Evolutionary conservation across 805 yeast species (phyloP).

Genomic region (Candida sanyiensis): DNA sequence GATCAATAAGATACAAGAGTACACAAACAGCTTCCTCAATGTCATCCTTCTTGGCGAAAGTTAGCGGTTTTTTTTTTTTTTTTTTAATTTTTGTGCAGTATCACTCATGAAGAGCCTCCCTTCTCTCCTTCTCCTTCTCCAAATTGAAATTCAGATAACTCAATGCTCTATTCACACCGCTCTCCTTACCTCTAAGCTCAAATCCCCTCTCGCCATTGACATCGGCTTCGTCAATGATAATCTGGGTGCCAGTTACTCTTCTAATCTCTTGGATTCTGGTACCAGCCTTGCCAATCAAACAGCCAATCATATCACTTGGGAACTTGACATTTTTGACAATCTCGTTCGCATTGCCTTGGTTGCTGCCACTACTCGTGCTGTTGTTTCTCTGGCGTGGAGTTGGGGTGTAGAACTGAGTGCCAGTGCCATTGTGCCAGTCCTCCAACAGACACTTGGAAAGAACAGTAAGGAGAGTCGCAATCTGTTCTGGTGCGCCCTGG

Average conservation of each 20-base stretch:
- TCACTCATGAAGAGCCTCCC: constrained; percentile 26
- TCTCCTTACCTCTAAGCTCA: constrained; percentile 55
- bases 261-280: constrained; percentile 82
- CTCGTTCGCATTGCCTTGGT: constrained; percentile 19
- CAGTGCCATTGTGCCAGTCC: constrained; percentile 62
- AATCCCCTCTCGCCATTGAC: constrained; percentile 61
- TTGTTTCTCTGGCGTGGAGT: constrained; percentile 17
- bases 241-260: constrained; percentile 69
- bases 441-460: constrained; percentile 69
- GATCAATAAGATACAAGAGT: neutral
- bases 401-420: constrained; percentile 61
- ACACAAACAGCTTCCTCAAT: neutral
- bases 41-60: neutral
- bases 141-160: constrained; percentile 50
- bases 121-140: constrained; percentile 53
- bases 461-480: constrained; percentile 50
- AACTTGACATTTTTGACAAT: constrained; percentile 45
- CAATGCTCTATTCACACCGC: constrained; percentile 52
- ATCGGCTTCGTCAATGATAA: constrained; percentile 66
- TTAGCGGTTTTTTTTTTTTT: no score
- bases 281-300: constrained; percentile 82
- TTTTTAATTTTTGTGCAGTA: constrained; percentile 7
- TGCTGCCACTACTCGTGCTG: constrained; percentile 7
- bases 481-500: constrained; percentile 67
- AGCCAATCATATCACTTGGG: constrained; percentile 82